A percentile compares a stretch with the other conserved stretches of the same genome.
phyloP scores from a whole-genome alignment of 495 filamentous ascomycete genomes.

The Neohortaea acidophila region DNA sequence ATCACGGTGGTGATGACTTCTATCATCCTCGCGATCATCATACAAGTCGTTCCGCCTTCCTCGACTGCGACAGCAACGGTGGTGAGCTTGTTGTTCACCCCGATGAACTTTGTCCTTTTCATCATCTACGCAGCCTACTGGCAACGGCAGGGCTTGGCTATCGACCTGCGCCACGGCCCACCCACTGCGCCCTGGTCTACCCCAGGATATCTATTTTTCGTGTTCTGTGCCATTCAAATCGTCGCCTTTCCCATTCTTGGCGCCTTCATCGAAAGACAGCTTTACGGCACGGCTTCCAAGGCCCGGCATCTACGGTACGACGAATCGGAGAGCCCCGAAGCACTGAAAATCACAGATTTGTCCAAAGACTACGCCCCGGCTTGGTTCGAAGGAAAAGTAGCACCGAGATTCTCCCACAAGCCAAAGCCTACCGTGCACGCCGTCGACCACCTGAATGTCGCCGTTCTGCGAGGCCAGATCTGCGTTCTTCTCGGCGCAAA shows the following conservation, averaged over 20 bases:
- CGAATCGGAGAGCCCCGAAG: slow-evolving; percentile 5
- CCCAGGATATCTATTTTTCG: slow-evolving; percentile 18
- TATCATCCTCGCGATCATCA: slow-evolving; percentile 32
- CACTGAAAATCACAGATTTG: slow-evolving; percentile 48
- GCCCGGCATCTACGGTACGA: slow-evolving; percentile 35
- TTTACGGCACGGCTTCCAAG: slow-evolving; percentile 58
- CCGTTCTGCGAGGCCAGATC: slow-evolving; percentile 58
- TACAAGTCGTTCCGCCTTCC: slow-evolving; percentile 27
- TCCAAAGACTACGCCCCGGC: slow-evolving; percentile 60
- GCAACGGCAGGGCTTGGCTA: slow-evolving; percentile 14
- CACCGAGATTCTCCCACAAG: slow-evolving; percentile 36
- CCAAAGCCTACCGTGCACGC: slow-evolving; percentile 49
- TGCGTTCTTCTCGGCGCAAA: slow-evolving; percentile 72
- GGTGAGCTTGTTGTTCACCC: slow-evolving; percentile 24
- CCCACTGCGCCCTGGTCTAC: slow-evolving; percentile 18
- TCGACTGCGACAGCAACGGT: slow-evolving; percentile 21
- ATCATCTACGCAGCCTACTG: slow-evolving; percentile 28
- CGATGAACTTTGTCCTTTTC: slow-evolving; percentile 28
- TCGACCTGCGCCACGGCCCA: slow-evolving; percentile 22
- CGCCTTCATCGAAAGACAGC: slow-evolving; percentile 50
- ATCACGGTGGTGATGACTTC: slow-evolving; percentile 29
- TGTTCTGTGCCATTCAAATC: slow-evolving; percentile 48
- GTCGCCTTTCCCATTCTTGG: slow-evolving; percentile 56
- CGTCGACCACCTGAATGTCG: slow-evolving; percentile 51
- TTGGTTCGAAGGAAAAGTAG: slow-evolving; percentile 35